These are phyloP conservation scores for Echinochloa phyllopogon DNA, from an alignment of 176 grass and related monocot genomes.

Conservation along the genomic window DNA sequence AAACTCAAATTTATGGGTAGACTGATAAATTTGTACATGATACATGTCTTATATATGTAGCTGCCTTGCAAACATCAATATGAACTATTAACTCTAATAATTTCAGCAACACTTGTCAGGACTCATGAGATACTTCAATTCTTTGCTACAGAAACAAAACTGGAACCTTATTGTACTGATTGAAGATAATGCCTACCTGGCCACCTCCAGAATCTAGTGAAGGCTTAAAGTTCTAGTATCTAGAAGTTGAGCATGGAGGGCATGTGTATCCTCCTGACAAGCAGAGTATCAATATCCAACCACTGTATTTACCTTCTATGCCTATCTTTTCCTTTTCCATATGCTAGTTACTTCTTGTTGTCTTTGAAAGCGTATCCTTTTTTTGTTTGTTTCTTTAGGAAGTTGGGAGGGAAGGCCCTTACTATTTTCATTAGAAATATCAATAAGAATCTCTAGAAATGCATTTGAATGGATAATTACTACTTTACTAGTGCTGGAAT, in stretches of 20 bases:
- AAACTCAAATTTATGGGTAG: slow-evolving; percentile 27
- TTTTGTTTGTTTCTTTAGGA: not conserved
- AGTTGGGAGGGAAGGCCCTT: not conserved
- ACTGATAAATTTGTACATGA: not conserved
- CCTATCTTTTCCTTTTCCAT: slow-evolving; percentile 14
- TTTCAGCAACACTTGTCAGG: not conserved
- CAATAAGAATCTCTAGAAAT: not conserved
- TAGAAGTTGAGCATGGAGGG: slow-evolving; percentile 38
- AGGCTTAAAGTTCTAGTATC: slow-evolving; percentile 36
- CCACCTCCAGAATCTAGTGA: slow-evolving; percentile 29
- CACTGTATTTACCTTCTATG: slow-evolving; percentile 36
- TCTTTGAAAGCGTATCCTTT: slow-evolving; percentile 6
- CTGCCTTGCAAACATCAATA: slow-evolving; percentile 17
- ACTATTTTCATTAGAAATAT: slow-evolving; percentile 15
- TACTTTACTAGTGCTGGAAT: not conserved
- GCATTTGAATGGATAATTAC: not conserved
- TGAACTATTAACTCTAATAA: slow-evolving; percentile 17
- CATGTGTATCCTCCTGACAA: slow-evolving; percentile 30
- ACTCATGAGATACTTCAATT: slow-evolving; percentile 28
- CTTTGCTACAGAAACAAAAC: slow-evolving; percentile 41
- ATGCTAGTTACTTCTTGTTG: slow-evolving; percentile 42
- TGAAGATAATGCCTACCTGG: slow-evolving; percentile 30
- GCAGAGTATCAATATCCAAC: slow-evolving; percentile 31
- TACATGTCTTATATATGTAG: slow-evolving; percentile 20
- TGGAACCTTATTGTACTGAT: slow-evolving; percentile 19